phyloP scores from a whole-genome alignment of 345 rosid species.

The Hirschfeldia incana region DNA sequence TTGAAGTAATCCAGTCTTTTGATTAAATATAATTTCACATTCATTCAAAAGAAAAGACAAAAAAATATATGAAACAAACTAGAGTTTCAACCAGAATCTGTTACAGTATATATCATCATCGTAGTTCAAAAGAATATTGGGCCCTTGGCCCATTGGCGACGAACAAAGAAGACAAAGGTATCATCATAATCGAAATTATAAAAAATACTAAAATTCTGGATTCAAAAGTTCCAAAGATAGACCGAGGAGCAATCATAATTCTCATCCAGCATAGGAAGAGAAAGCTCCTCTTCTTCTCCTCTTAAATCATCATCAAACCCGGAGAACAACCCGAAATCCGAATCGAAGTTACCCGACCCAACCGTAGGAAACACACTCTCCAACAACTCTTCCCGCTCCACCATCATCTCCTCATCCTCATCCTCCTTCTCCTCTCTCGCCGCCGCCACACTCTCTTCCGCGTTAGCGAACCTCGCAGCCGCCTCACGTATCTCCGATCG shows the following conservation, averaged over 20 bases:
- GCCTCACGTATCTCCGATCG: conserved; percentile 60
- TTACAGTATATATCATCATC: too few relatives aligned
- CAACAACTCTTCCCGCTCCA: conserved; percentile 9
- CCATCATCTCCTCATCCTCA: conserved; percentile 16
- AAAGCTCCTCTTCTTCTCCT: conserved; percentile 20
- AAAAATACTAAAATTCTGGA: not conserved
- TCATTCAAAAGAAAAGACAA: too few relatives aligned
- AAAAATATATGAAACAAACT: too few relatives aligned
- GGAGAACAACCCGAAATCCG: conserved; percentile 57
- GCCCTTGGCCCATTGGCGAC: not conserved
- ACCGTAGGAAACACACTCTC: conserved; percentile 39
- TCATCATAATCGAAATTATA: too few relatives aligned
- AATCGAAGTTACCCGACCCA: conserved; percentile 32
- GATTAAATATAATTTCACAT: too few relatives aligned
- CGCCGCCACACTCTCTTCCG: not conserved
- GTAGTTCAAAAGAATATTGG: too few relatives aligned
- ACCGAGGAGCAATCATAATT: conserved; percentile 44
- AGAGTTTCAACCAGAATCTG: too few relatives aligned
- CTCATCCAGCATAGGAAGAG: conserved; percentile 3
- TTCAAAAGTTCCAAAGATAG: conserved; percentile 68
- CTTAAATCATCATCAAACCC: conserved; percentile 55
- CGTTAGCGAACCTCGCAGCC: conserved; percentile 61
- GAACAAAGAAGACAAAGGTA: not conserved
- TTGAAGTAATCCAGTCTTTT: conserved; percentile 11
- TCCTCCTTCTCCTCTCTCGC: not conserved